These are phyloP conservation scores for Chlorociboria aeruginascens DNA, from an alignment of 495 filamentous ascomycete species.

Conservation along the genomic window DNA sequence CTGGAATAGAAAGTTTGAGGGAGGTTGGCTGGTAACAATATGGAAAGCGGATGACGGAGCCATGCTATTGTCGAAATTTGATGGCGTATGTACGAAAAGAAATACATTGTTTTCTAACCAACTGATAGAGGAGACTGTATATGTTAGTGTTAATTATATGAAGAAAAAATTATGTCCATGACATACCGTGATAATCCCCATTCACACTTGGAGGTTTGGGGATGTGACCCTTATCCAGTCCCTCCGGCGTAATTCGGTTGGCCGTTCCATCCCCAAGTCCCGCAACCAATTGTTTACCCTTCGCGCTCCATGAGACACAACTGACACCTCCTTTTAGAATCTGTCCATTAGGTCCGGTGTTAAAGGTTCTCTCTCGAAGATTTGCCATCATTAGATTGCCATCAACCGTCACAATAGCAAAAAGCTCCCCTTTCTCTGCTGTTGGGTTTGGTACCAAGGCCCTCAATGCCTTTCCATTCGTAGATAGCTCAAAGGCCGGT, in stretches of 20 bases:
- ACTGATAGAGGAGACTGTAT: constrained; percentile 61
- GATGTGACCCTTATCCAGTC: constrained; percentile 60
- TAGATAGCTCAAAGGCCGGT: constrained; percentile 56
- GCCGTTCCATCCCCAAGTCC: constrained; percentile 73
- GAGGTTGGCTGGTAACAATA: constrained; percentile 53
- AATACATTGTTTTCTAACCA: constrained; percentile 91
- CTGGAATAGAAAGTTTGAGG: constrained; percentile 50
- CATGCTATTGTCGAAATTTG: constrained; percentile 39
- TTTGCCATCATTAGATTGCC: constrained; percentile 80
- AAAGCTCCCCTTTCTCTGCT: constrained; percentile 45
- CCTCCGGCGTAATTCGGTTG: constrained; percentile 73
- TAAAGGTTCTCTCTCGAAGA: constrained; percentile 49
- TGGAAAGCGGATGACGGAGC: constrained; percentile 56
- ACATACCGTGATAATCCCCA: constrained; percentile 52
- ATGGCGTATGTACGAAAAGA: constrained; percentile 61
- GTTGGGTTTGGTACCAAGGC: constrained; percentile 73
- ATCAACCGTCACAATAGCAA: constrained; percentile 67
- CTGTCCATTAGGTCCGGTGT: constrained; percentile 44
- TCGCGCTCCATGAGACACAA: constrained; percentile 82
- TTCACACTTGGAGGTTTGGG: constrained; percentile 63
- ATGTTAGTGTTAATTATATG: constrained; percentile 12
- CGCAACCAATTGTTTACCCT: constrained; percentile 85
- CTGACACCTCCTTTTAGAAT: constrained; percentile 63
- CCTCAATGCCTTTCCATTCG: constrained; percentile 61
- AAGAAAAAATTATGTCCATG: not conserved